Conservation (phyloP, 305 asterid genomes). For the Solanum chacoense region DNA sequence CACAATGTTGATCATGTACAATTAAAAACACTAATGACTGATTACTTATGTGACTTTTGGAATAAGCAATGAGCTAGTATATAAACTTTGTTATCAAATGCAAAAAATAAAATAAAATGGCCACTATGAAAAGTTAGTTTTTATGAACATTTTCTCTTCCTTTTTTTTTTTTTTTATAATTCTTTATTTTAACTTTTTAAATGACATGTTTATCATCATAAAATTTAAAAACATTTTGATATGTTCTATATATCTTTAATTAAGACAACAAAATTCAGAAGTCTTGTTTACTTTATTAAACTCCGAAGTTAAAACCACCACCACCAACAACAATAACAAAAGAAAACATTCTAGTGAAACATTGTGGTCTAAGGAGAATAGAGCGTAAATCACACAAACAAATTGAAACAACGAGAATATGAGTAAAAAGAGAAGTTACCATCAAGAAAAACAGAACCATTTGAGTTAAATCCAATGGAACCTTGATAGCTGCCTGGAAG, state of each 20-base stretch:
- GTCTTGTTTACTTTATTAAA: no score
- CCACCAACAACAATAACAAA: background rate
- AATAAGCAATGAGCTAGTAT: background rate
- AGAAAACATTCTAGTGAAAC: no score
- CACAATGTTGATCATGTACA: background rate
- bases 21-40: background rate
- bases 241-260: no score
- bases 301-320: background rate
- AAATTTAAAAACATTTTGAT: no score
- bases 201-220: no score
- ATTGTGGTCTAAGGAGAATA: no score
- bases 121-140: background rate
- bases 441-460: conserved; percentile 53
- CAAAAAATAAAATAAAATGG: background rate
- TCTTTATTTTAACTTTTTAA: no score
- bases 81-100: background rate
- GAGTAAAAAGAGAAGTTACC: conserved; percentile 23
- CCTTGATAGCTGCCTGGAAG: conserved; percentile 64
- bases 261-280: no score
- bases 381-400: background rate
- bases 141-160: background rate
- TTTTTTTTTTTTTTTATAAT: no score
- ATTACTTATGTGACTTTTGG: background rate
- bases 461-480: conserved; percentile 61
- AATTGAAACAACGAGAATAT: background rate